phyloP scores from a whole-genome alignment of 441 rosid genomes.

The Bocquillonia castaneifolia region DNA sequence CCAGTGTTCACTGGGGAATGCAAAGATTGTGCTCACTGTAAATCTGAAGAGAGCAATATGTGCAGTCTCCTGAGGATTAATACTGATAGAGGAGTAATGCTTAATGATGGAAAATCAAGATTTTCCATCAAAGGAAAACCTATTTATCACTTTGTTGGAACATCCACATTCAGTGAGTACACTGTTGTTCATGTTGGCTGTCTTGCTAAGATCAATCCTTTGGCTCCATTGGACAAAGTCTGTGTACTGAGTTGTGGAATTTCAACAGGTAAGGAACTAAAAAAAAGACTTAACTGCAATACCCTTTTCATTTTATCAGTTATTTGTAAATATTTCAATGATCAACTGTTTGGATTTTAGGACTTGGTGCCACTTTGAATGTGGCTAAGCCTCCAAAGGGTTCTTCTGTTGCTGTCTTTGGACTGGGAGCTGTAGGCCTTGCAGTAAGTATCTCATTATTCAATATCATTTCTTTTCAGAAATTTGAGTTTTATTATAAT shows the following conservation, averaged over 20 bases:
- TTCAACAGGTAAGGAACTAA: constrained; percentile 53
- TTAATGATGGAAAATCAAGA: constrained; percentile 44
- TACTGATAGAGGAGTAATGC: constrained; percentile 52
- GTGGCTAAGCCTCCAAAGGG: constrained; percentile 30
- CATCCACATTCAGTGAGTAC: constrained; percentile 55
- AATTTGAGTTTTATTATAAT: no score
- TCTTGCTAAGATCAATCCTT: constrained; percentile 49
- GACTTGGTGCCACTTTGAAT: constrained; percentile 32
- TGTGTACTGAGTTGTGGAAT: constrained; percentile 55
- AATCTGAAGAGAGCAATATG: constrained; percentile 56
- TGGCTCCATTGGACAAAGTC: constrained; percentile 56
- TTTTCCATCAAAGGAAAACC: constrained; percentile 48
- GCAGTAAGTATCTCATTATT: constrained; percentile 23
- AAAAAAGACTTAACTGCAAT: neutral
- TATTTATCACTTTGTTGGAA: constrained; percentile 49
- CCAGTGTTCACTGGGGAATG: constrained; percentile 64
- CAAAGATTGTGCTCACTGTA: constrained; percentile 43
- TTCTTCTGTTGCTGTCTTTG: constrained; percentile 27
- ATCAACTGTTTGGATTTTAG: neutral
- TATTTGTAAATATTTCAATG: no score
- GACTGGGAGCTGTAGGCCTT: constrained; percentile 33
- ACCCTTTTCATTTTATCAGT: neutral
- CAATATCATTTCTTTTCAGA: no score
- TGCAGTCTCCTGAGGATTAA: constrained; percentile 50
- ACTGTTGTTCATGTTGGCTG: constrained; percentile 54